Conservation (phyloP, 2,329 filamentous ascomycete species). For the Monosporascus cannonballus region DNA sequence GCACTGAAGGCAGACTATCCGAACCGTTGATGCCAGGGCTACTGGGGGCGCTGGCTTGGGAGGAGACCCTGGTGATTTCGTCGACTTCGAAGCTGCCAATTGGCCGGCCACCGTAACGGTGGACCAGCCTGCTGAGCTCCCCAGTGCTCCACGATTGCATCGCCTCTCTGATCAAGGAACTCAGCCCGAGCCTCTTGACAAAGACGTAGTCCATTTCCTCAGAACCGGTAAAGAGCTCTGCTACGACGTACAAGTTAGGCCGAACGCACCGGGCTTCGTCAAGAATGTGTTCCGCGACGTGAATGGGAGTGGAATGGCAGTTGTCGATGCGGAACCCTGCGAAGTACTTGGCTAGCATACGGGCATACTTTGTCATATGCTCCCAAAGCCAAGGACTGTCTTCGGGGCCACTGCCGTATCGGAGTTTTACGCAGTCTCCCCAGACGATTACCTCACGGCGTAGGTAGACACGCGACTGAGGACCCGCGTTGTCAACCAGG, state of each 20-base stretch:
- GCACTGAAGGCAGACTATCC: conserved; percentile 24
- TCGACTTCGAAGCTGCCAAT: conserved; percentile 98
- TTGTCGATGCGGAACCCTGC: conserved; percentile 96
- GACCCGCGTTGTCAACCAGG: conserved; percentile 86
- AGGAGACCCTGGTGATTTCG: conserved; percentile 58
- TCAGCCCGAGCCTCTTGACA: conserved; percentile 85
- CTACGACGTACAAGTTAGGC: conserved; percentile 84
- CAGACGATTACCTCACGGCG: conserved; percentile 93
- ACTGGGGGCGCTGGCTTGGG: conserved; percentile 24
- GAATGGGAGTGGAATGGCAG: conserved; percentile 91
- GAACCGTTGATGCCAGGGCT: conserved; percentile 26
- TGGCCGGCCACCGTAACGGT: conserved; percentile 85
- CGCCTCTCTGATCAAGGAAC: conserved; percentile 87
- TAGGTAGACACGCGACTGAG: conserved; percentile 87
- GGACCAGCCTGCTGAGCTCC: conserved; percentile 87
- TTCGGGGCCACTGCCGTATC: conserved; percentile 72
- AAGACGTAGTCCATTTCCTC: conserved; percentile 97
- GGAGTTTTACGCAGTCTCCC: conserved; percentile 96
- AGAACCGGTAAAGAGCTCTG: conserved; percentile 91
- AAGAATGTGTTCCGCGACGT: conserved; percentile 89
- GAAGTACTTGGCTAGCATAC: conserved; percentile 90
- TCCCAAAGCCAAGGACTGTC: conserved; percentile 95
- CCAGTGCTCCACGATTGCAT: conserved; percentile 98
- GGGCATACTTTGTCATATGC: conserved; percentile 89
- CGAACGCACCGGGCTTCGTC: conserved; percentile 87